Evolutionary conservation across 2,329 filamentous ascomycete species (phyloP).

Genomic region (Raffaelea ambrosiae): DNA sequence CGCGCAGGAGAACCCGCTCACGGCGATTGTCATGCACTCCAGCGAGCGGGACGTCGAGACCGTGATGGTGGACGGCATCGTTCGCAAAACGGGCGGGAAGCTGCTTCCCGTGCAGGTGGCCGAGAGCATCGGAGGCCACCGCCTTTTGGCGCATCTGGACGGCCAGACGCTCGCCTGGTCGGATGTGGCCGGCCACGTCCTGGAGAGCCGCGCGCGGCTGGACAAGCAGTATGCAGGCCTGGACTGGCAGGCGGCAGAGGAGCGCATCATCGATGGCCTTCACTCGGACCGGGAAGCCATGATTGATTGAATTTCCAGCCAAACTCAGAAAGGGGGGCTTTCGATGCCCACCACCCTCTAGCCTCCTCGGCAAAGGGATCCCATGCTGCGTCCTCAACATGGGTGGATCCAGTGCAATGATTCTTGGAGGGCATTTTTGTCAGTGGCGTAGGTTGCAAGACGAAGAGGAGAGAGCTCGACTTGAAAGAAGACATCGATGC

Average conservation of each 20-base stretch:
- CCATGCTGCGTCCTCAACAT: no score
- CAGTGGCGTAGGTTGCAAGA: no score
- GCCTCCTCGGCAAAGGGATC: no score
- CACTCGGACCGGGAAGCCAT: background rate
- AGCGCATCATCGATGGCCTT: background rate
- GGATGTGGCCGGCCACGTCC: background rate
- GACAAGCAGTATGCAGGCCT: background rate
- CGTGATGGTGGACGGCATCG: conserved; percentile 31
- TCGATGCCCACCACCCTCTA: no score
- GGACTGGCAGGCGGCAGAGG: background rate
- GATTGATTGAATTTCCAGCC: background rate
- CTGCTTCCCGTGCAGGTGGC: background rate
- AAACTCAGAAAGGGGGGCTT: no score
- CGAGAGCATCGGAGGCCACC: no score
- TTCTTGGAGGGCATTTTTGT: no score
- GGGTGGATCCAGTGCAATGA: no score
- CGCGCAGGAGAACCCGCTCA: conserved; percentile 30
- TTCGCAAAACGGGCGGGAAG: conserved; percentile 21
- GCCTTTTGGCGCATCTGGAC: no score
- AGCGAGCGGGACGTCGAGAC: conserved; percentile 29
- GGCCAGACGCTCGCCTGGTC: background rate
- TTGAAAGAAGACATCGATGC: no score
- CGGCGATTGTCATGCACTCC: conserved; percentile 32
- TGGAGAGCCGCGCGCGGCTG: background rate
- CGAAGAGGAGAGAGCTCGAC: no score